Evolutionary conservation across 176 grass and related monocot species (phyloP), one percentile per base, ranked within the genome.

Genomic region (Oryza glaberrima): DNA sequence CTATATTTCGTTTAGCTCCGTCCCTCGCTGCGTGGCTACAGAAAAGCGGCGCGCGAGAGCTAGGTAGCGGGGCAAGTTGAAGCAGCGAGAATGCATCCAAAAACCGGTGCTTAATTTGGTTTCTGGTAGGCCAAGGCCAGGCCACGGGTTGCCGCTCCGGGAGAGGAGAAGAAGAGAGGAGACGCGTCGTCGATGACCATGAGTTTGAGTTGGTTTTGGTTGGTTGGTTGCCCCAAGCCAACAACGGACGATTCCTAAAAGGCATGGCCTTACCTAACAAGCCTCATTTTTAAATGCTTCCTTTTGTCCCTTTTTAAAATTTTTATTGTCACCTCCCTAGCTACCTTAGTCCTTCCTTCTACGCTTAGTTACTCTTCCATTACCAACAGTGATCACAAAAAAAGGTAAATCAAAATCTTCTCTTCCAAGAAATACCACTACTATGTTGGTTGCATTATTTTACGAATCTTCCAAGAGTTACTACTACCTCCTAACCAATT

Each of bases 191-290:
- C 0, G 43, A 44, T 44, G 43, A 41, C 43, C 9, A 10, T 2
- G 38, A 65, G 1, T 4, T 4, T 16, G 2, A 4, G 44, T 56
- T 56, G 54, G 16, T 17, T 58, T 58, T 58, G 26, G 52, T 16
- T 49, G 54, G 22, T 64, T 43, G 54, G n/a, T 48, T 11, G 52
- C 22, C 77, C 9, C 1, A 22, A 73, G 52, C 36, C 43, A 11
- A 65, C 40, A 69, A 11, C 9, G 9, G 19, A 40, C 45, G 19
- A 22, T 40, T 72, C 11, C 19, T 0, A 28, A 49, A 38, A 73
- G 60, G 40, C 9, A 23, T 17, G 23, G 20, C 54, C 36, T 75
- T 87, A 88, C 85, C 90, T 47, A 95, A 86, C 78, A 86, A 77
- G 66, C 67, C 63, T 65, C 30, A 2, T 87, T 78, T 72, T 84